Evolutionary conservation across 495 filamentous ascomycete species (phyloP), one percentile per base, ranked within the genome.

Genomic region (Neurospora sp.): DNA sequence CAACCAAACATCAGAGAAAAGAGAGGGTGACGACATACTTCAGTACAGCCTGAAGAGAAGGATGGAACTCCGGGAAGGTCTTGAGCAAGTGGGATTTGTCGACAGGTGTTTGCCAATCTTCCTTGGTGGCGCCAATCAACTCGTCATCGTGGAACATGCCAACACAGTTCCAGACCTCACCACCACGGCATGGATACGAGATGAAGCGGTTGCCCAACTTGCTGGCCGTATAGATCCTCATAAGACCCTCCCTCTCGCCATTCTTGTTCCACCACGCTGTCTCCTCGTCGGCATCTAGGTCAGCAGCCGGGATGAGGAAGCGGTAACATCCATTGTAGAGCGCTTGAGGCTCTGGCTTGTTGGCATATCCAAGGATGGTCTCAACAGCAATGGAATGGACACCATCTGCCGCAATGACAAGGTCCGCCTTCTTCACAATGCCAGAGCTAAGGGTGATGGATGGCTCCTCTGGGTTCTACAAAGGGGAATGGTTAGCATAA

Each of bases 361-460:
- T 77, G 37, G 76, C 40, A 8, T 70, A 37, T 41, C 79, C 78
- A 16, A 83, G 70, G 20, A 82, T 72, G 23, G 74, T 72, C 40
- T 78, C 74, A 4, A 77, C 76, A 5, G 78, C 76, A 12, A 76
- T 71, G 10, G 83, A 80, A 70, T 89, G 85, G 62, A 87, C 74
- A 0, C 88, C 88, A 77, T 87, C 86, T 7, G 86, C 86, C 20
- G 80, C 81, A n/a, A 89, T 73, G 62, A 88, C 78, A 8, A 89
- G 70, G 73, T 88, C 86, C 1, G 75, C 83, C 74, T 59, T 48
- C 48, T 78, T 77, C 73, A 76, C 76, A 20, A 71, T 72, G 4
- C 83, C 83, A 70, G 83, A 81, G 8, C 77, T 72, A 1, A 87
- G 75, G 2, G 75, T 76, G 7, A 87, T 78, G 4, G 75, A 77